Base-by-base conservation (phyloP, 2,329 filamentous ascomycete genomes). In the Curvularia eragrostidis region DNA sequence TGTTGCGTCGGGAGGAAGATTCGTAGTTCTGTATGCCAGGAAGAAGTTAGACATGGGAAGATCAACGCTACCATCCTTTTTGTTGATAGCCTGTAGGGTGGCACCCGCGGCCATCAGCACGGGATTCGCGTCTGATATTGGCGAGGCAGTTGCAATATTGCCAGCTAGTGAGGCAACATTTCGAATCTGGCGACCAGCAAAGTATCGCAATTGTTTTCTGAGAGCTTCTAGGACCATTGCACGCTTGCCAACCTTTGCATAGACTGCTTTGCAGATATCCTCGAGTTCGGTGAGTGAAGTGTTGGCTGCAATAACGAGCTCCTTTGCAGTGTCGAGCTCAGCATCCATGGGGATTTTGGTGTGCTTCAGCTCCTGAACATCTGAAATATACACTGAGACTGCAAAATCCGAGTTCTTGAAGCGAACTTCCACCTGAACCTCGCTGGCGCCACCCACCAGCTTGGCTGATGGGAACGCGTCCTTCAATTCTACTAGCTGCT, bases 351-450 rank as follows among this genome's bases (percentile, higher is more conserved):
- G 73, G 1, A 75, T 18, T 19, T 57, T 67, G 73, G 68, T 91
- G 84, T 34, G 91, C 87, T 90, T 85, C 58, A 98, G 79, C 76
- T 97, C 94, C 1, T 90, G 82, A 58, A 98, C 96, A 71, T 98
- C 94, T 1, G 93, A 93, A 6, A 97, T 89, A 66, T 90, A 98
- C 0, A 98, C 91, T 0, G 93, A 97, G 0, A 92, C 87, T 0
- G 90, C 88, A 71, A 97, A 98, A 66, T 92, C 86, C 77, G 96
- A 86, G 2, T 91, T 91, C 79, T 98, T 98, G 85, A 98, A 98
- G 75, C 96, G 96, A 77, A 96, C 90, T 76, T 98, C 94, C 54
- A 98, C 97, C 77, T 98, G 94, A 0, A 94, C 97, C 77, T 98
- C 94, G 12, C 92, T 96, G 71, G 93, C 96, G 59, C 94, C 94